Conservation (phyloP, 768 basidiomycete species). For the Tricholomella constricta region DNA sequence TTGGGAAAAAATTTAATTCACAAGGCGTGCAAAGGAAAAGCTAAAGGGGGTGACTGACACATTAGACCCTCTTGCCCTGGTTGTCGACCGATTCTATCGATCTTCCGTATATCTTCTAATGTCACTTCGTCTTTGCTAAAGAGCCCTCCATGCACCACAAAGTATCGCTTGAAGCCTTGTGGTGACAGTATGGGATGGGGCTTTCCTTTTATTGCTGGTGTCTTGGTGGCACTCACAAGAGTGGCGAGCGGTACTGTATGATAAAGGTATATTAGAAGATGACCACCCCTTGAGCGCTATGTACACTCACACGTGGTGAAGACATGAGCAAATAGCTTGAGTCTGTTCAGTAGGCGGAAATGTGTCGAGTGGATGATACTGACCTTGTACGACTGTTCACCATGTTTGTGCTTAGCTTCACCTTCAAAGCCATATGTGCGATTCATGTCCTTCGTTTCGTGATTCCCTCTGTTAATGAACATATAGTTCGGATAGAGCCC, state of each 20-base stretch:
- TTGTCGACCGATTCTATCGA: conserved; percentile 84
- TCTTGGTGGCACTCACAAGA: conserved; percentile 74
- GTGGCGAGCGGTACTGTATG: conserved; percentile 87
- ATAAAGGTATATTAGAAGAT: conserved; percentile 1
- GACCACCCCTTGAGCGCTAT: not conserved
- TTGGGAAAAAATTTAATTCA: conserved; percentile 11
- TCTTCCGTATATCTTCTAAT: conserved; percentile 87
- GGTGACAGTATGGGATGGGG: conserved; percentile 73
- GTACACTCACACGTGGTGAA: conserved; percentile 79
- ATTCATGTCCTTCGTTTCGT: conserved; percentile 98
- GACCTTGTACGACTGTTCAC: conserved; percentile 92
- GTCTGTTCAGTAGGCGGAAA: conserved; percentile 1
- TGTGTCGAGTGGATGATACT: conserved; percentile 5
- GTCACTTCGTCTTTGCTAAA: conserved; percentile 97
- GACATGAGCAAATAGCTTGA: conserved; percentile 86
- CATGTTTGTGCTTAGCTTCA: conserved; percentile 95
- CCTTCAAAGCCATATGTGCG: conserved; percentile 92
- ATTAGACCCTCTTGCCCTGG: conserved; percentile 95
- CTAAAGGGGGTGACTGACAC: conserved; percentile 60
- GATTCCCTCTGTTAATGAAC: conserved; percentile 96
- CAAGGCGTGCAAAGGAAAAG: conserved; percentile 5
- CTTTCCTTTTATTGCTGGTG: conserved; percentile 40
- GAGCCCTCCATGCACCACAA: conserved; percentile 94
- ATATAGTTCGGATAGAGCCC: conserved; percentile 91
- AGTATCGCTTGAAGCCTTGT: conserved; percentile 83